Base-by-base conservation (phyloP, 1,139 yeast genomes). In the Hemisphaericaspora xylofermentans region DNA sequence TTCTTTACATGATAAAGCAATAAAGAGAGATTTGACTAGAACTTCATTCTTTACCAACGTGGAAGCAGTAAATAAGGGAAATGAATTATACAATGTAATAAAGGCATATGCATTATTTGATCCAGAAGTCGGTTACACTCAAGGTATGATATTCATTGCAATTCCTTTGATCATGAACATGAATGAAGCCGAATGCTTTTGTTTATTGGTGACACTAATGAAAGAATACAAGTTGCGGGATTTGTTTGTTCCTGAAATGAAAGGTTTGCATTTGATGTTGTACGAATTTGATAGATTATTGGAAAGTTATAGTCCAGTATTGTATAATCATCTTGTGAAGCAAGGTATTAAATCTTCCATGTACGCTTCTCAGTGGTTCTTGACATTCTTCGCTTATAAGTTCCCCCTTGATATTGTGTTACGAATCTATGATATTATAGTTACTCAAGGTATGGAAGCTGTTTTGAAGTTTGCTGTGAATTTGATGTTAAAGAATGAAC, bases 321-420 rank as follows among this genome's bases (percentile, higher is more conserved):
- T 93, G 38, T 81, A 82, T 60, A 76, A 79, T 42, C 97, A 93
- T 65, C 68, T 93, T 54, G 74, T 78, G 19, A 80, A 88, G 48
- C 93, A 88, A 59, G 97, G 97, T 3, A 82, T 93, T 17, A 78
- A 84, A 46, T 84, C 95, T 1, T 84, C 93, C 17, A 91, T 91
- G 97, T 93, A 88, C 67, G 97, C 96, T 0, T 80, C 93, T 1
- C 97, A 93, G 61, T 93, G 98, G 98, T 89, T 93, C 57, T 72
- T 89, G 52, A 93, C 98, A 0, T 76, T 93, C 51, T 93, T 93
- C 66, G 96, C 96, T 12, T 93, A 93, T 68, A 86, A 87, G 57
- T 88, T 91, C 61, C 98, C 98, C 12, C 66, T 88, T 40, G 85
- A 82, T 42, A 82, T 88, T 54, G 96, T 88, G 31, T 68, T 87